Evolutionary conservation across 768 basidiomycete species (phyloP).

Genomic region (Boletus subcaerulescens): DNA sequence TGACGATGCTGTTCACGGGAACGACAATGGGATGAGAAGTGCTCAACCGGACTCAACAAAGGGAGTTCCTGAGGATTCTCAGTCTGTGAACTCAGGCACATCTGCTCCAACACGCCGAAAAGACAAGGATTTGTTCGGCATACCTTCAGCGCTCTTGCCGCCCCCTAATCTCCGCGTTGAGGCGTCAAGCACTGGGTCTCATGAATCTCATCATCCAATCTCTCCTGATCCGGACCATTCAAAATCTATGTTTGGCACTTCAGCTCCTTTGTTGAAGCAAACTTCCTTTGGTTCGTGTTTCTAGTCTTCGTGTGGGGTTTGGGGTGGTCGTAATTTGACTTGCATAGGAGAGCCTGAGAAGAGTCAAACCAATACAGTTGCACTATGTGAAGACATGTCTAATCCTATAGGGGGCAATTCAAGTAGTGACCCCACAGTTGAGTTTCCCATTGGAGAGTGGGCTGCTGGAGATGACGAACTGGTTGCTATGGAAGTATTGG

Average conservation of each 20-base stretch:
- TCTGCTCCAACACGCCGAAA: not conserved
- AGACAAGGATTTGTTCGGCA: conserved; percentile 18
- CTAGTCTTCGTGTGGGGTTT: not conserved
- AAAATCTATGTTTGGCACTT: conserved; percentile 17
- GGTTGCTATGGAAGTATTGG: conserved; percentile 31
- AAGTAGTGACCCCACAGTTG: not conserved
- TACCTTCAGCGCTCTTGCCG: conserved; percentile 26
- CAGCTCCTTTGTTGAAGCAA: conserved; percentile 15
- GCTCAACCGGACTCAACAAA: not conserved
- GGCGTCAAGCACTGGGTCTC: not conserved
- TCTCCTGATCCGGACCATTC: not conserved
- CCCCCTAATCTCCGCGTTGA: not conserved
- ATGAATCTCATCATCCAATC: not conserved
- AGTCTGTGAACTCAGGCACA: not conserved
- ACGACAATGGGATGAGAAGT: not conserved
- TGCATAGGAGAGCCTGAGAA: conserved; percentile 1
- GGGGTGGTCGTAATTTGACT: not conserved
- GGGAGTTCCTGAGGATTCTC: not conserved
- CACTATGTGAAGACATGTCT: not conserved
- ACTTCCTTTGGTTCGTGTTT: conserved; percentile 12
- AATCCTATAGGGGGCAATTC: not conserved
- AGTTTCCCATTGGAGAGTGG: conserved; percentile 53
- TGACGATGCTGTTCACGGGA: conserved; percentile 31
- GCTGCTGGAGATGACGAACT: conserved; percentile 72
- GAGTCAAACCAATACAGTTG: not conserved